Base-by-base conservation (phyloP, 352 stramenopile species). In the Peronospora tabacina region DNA sequence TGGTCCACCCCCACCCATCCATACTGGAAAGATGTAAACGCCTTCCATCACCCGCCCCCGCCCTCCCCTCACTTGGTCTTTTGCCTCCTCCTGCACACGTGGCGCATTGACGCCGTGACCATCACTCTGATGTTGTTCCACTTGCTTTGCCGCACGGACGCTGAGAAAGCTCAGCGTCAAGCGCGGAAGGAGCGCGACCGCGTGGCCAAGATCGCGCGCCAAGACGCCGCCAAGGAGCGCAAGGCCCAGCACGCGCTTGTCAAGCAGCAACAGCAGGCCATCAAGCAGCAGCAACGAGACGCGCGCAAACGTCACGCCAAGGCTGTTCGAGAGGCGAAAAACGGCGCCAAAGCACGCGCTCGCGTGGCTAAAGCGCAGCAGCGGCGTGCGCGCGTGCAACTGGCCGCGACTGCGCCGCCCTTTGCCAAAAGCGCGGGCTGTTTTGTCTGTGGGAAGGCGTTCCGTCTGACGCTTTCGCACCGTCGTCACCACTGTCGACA, bases 401-500 rank as follows among this genome's bases (percentile, higher is more conserved):
- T 28, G n/a, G 28, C 32, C 10, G 22, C 17, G 0, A 8, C 12
- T 8, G 34, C 44, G 0, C 65, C 68, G 9, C 42, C 35, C 11
- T 77, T 86, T 29, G 17, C 48, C 8, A 68, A 77, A 46, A 66
- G 58, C 30, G 15, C 28, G 1, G 40, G 56, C 44, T 87, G 75
- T 44, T 54, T 40, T 28, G 63, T 73, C 24, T 87, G 75, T 42
- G 63, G 50, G 5, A 60, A 62, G 32, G 35, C 37, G 10, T 87
- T 87, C 55, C 54, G 55, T 12, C 30, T 46, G 12, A 44, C 63
- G 38, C 39, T 61, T 39, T 55, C 54, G 13, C 53, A 55, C 0
- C 55, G 67, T 44, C 76, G 76, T n/a, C 65, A 85, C 46, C 76
- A 87, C 58, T 87, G 76, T 56, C 74, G 74, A 32, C 70, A 80